Base-by-base conservation (phyloP, 768 basidiomycete genomes). In the Agaricus bisporus region DNA sequence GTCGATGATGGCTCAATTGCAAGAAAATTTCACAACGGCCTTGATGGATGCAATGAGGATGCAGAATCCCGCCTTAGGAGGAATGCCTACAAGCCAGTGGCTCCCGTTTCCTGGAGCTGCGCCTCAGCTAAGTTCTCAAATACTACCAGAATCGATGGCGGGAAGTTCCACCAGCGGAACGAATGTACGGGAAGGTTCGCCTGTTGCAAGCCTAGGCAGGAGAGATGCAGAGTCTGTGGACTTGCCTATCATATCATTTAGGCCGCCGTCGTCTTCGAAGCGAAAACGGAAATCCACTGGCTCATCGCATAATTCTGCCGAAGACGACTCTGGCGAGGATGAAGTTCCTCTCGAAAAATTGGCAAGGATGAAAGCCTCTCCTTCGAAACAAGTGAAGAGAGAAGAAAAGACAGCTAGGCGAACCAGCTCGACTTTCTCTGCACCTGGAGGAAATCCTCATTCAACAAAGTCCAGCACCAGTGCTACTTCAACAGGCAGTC, bases 21-120 rank as follows among this genome's bases (percentile, higher is more conserved):
- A 38, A 25, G 53, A 54, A 44, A 54, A 54, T 41, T 51, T 51
- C 17, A 36, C 29, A 7, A 49, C 41, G 7, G 45, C 54, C 17
- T 32, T 37, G n/a, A 51, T 59, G 46, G 38, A 53, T 39, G 39
- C 58, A 18, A 51, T 53, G 37, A 59, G 58, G 58, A 55, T 57
- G 53, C 42, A 54, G 22, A 26, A 46, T 41, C 39, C 28, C 2
- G 29, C 28, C n/a, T 38, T 46, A 39, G 52, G 52, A 22, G 47
- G 46, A n/a, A 42, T 54, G 53, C 39, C 59, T n/a, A 47, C 59
- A 54, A 52, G 55, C 18, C 49, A 45, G 37, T 50, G 54, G 49
- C 39, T 49, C 2, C 54, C 47, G 48, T 17, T 54, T 29, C 39
- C 50, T 12, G 47, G 53, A 3, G 56, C 58, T 54, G 36, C 54